Percentiles rank a stretch among this genome's conserved stretches.
Evolutionary conservation across 352 stramenopile genomes (phyloP).

Genomic region (Phytophthora pini): DNA sequence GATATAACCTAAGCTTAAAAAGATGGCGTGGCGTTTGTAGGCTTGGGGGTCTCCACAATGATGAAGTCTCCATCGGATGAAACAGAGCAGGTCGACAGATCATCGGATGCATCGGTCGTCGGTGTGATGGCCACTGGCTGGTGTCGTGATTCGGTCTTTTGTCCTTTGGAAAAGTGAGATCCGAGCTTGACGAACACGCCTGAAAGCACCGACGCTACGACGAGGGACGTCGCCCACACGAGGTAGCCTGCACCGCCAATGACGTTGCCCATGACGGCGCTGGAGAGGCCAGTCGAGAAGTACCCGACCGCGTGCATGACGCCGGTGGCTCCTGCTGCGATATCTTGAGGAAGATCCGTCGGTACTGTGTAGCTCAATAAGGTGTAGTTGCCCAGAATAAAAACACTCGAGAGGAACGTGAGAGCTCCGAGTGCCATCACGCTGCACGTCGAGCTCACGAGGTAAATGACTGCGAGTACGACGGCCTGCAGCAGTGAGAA

Average conservation of each 20-base stretch:
- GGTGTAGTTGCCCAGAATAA: constrained; percentile 79
- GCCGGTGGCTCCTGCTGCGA: constrained; percentile 64
- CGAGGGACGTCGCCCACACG: constrained; percentile 66
- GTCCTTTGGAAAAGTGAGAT: constrained; percentile 54
- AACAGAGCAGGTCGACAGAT: constrained; percentile 15
- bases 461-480: constrained; percentile 64
- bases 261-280: constrained; percentile 67
- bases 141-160: constrained; percentile 38
- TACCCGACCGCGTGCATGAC: constrained; percentile 76
- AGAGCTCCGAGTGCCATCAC: constrained; percentile 56
- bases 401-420: constrained; percentile 73
- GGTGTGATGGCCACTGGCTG: constrained; percentile 11
- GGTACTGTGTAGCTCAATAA: constrained; percentile 78
- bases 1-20: background rate
- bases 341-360: constrained; percentile 74
- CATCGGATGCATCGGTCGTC: constrained; percentile 20
- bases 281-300: constrained; percentile 72
- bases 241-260: constrained; percentile 61
- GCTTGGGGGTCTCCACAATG: constrained; percentile 22
- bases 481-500: constrained; percentile 69
- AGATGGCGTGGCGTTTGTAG: background rate
- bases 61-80: constrained; percentile 33
- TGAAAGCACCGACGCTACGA: constrained; percentile 59
- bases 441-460: constrained; percentile 59
- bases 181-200: constrained; percentile 68